Percentiles rank a stretch among this genome's conserved stretches.
These are phyloP conservation scores for Salix suchowensis DNA, from an alignment of 345 rosid species.

Conservation along the genomic window DNA sequence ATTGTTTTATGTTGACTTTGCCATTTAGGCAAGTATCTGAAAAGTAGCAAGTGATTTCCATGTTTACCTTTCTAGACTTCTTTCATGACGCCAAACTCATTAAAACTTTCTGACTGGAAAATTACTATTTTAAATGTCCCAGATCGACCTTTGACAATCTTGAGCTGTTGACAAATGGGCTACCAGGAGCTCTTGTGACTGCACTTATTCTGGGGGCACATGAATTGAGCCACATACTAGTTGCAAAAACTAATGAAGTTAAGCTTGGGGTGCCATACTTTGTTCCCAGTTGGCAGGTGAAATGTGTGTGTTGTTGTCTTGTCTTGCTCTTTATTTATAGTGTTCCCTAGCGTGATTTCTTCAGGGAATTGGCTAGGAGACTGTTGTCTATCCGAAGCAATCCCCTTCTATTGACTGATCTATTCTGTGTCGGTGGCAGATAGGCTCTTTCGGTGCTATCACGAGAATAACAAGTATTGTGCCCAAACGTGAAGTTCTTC, in stretches of 20 bases:
- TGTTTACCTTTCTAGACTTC: background rate
- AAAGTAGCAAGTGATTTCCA: background rate
- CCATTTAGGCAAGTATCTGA: background rate
- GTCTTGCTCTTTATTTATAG: background rate
- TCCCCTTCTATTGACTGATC: background rate
- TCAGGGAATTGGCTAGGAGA: background rate
- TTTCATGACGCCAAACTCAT: background rate
- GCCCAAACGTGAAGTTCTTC: slow-evolving; percentile 78
- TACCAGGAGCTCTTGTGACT: slow-evolving; percentile 84
- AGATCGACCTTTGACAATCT: slow-evolving; percentile 80
- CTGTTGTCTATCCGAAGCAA: background rate
- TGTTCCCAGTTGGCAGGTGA: slow-evolving; percentile 99
- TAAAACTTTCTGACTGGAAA: background rate
- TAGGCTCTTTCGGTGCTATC: slow-evolving; percentile 96
- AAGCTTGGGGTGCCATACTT: slow-evolving; percentile 89
- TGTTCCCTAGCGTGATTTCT: background rate
- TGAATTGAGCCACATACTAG: slow-evolving; percentile 72
- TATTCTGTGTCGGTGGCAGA: slow-evolving; percentile 53
- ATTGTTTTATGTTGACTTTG: background rate
- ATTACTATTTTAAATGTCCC: slow-evolving; percentile 23
- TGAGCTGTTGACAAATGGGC: slow-evolving; percentile 60
- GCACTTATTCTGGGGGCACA: slow-evolving; percentile 75
- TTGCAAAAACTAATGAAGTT: slow-evolving; percentile 55
- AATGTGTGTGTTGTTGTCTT: background rate
- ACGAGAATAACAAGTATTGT: slow-evolving; percentile 82